Percentiles rank a stretch among this genome's conserved stretches.
Conservation (phyloP, 768 basidiomycete genomes). For the Gautieria morchelliformis region DNA sequence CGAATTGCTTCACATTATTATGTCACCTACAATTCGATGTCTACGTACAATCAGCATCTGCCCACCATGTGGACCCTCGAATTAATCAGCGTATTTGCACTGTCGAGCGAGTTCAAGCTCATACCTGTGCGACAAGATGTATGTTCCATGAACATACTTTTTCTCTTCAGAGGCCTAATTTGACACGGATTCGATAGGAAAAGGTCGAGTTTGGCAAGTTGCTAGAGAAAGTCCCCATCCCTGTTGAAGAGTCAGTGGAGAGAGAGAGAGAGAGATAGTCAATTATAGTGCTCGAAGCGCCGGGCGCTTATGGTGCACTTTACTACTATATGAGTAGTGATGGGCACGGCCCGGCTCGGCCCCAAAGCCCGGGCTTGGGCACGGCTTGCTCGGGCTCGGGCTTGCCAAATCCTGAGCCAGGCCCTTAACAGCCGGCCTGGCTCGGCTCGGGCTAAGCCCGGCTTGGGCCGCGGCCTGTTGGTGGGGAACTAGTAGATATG, state of each 20-base stretch:
- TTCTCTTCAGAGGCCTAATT: neutral
- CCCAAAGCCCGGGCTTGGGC: no score
- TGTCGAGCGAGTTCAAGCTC: slow-evolving; percentile 92
- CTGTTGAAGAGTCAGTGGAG: slow-evolving; percentile 93
- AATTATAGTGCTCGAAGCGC: no score
- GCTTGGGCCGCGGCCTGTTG: no score
- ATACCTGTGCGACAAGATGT: slow-evolving; percentile 75
- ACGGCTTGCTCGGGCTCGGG: no score
- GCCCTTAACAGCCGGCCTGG: no score
- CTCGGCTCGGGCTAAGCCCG: no score
- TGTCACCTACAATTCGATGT: slow-evolving; percentile 92
- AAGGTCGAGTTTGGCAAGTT: slow-evolving; percentile 86
- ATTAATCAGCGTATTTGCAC: slow-evolving; percentile 89
- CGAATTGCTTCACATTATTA: slow-evolving; percentile 94
- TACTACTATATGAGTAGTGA: no score
- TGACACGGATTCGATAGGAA: slow-evolving; percentile 32
- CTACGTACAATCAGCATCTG: slow-evolving; percentile 91
- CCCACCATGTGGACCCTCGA: slow-evolving; percentile 84
- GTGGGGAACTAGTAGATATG: no score
- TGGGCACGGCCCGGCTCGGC: no score
- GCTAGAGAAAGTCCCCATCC: slow-evolving; percentile 90
- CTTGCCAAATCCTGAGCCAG: no score
- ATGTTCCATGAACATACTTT: slow-evolving; percentile 1
- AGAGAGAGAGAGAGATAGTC: no score
- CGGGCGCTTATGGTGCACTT: no score